These are phyloP conservation scores for Mucor circinelloides DNA, from an alignment of 371 early-diverging fungal genomes.

Conservation along the genomic window DNA sequence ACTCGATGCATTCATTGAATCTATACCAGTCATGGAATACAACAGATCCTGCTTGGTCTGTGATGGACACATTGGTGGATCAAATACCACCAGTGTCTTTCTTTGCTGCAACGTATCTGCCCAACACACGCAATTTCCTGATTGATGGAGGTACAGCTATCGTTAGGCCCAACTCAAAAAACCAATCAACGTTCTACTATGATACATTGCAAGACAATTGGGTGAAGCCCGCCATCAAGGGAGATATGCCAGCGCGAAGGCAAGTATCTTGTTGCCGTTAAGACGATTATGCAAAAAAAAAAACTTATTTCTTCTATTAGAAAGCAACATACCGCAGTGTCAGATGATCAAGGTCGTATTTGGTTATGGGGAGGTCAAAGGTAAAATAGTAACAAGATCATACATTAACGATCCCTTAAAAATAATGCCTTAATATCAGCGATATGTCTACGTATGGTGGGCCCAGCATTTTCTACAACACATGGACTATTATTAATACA, in stretches of 20 bases:
- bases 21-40: conserved; percentile 29
- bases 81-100: conserved; percentile 13
- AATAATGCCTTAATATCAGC: neutral
- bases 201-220: conserved; percentile 17
- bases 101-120: conserved; percentile 27
- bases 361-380: conserved; percentile 51
- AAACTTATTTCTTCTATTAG: conserved; percentile 11
- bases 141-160: conserved; percentile 28
- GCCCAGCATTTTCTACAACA: conserved; percentile 20
- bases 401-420: neutral
- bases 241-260: conserved; percentile 8
- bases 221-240: conserved; percentile 7
- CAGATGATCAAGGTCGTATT: conserved; percentile 34
- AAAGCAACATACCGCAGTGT: conserved; percentile 34
- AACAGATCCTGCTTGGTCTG: conserved; percentile 31
- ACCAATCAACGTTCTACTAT: conserved; percentile 14
- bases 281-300: conserved; percentile 1
- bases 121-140: conserved; percentile 20
- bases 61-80: neutral
- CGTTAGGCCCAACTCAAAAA: neutral
- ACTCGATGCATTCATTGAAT: conserved; percentile 22
- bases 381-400: conserved; percentile 12
- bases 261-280: neutral
- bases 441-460: conserved; percentile 20
- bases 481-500: conserved; percentile 37